Percentiles rank a stretch among this genome's conserved stretches.
These are phyloP conservation scores for Teratosphaeria nubilosa DNA, from an alignment of 2,329 filamentous ascomycete species.

Conservation along the genomic window DNA sequence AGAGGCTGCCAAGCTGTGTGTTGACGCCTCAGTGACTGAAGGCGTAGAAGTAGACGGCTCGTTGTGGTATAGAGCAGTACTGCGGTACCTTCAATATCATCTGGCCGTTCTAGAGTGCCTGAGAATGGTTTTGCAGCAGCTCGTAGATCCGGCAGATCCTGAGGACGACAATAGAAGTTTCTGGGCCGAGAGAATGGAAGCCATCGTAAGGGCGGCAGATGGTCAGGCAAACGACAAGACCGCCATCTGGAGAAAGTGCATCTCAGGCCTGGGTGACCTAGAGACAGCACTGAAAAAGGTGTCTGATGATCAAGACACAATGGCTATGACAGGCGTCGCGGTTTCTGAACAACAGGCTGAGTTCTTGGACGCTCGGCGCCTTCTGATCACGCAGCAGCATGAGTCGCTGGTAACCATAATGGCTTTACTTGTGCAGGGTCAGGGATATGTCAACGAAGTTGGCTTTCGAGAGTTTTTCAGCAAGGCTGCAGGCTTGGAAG, in stretches of 20 bases:
- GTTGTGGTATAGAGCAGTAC: slow-evolving; percentile 66
- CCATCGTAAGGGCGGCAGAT: slow-evolving; percentile 46
- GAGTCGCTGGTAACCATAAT: slow-evolving; percentile 77
- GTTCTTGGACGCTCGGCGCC: slow-evolving; percentile 67
- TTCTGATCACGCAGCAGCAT: slow-evolving; percentile 78
- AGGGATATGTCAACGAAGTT: slow-evolving; percentile 22
- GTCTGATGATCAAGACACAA: slow-evolving; percentile 64
- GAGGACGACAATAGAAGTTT: slow-evolving; percentile 27
- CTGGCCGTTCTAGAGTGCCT: slow-evolving; percentile 75
- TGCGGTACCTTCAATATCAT: slow-evolving; percentile 79
- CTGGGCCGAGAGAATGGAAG: slow-evolving; percentile 30
- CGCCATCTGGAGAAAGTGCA: slow-evolving; percentile 62
- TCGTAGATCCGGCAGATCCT: slow-evolving; percentile 22
- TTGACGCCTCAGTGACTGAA: slow-evolving; percentile 58
- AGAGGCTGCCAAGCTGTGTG: slow-evolving; percentile 60
- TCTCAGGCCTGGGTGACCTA: slow-evolving; percentile 65
- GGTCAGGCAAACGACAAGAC: slow-evolving; percentile 45
- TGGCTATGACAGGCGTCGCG: slow-evolving; percentile 60
- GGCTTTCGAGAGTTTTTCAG: slow-evolving; percentile 67
- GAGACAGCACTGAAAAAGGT: slow-evolving; percentile 68
- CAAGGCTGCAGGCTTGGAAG: slow-evolving; percentile 56
- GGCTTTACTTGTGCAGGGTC: slow-evolving; percentile 63
- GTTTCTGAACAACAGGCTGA: slow-evolving; percentile 58
- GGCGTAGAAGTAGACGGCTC: slow-evolving; percentile 53
- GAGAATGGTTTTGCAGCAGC: slow-evolving; percentile 62